Evolutionary conservation across 257 asterid species (phyloP), one percentile per base, ranked within the genome.

Genomic region (Salvia splendens): DNA sequence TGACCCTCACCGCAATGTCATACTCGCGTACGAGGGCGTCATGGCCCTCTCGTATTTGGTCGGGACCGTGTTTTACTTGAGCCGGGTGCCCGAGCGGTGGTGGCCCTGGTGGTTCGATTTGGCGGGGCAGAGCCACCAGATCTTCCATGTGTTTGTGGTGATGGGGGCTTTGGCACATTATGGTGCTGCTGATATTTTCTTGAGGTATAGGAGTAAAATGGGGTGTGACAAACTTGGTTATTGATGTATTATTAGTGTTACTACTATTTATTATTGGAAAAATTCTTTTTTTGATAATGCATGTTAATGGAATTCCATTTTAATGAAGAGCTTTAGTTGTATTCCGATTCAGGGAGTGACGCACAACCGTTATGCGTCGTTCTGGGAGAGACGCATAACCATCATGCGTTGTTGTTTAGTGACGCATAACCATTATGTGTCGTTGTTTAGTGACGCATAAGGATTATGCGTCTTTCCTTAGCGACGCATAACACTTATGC

Each of bases 111-210:
- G 85, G 78, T 94, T 94, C 64, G 99, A 94, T n/a, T 75, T 94
- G 5, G 95, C 95, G 0, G 99, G 99, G 2, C 97, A 94, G 42
- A 94, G 97, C 67, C 97, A 94, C 50, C 97, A 94, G 68, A 83
- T 94, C n/a, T 94, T 94, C 57, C 99, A 94, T 73, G 83, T 84
- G 70, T 88, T 94, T 67, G 99, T 94, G 72, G 84, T 88, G 28
- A 10, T 86, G 82, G 99, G 99, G 20, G 97, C 99, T 20, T 61
- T 94, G 76, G 89, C 99, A 1, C 99, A 94, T 67, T 94, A 94
- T 63, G 97, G 84, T 35, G 99, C 95, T 15, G 96, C 97, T 2
- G 84, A 78, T 50, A 74, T 88, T 38, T 84, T 94, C 66, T 69
- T 90, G 64, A 83, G 77, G 53, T 82, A 76, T 59, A 85, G 95